These are phyloP conservation scores for Coniochaeta sp. DNA, from an alignment of 2,329 filamentous ascomycete species.

Conservation along the genomic window DNA sequence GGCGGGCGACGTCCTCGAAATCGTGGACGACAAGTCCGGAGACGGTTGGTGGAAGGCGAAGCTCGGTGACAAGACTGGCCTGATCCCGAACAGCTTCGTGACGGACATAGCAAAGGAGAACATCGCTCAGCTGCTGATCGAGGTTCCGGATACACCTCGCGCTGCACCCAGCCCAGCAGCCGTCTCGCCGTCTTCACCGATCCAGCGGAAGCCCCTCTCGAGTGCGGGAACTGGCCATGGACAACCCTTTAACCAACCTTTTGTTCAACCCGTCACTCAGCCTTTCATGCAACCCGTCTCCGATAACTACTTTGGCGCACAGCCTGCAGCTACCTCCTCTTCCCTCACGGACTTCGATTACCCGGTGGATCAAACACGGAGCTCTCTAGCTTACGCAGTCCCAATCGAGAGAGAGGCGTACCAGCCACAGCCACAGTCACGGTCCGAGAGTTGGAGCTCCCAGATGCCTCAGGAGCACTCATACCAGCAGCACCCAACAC, in stretches of 20 bases:
- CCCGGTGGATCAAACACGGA: neutral
- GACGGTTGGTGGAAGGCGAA: neutral
- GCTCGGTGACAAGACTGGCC: neutral
- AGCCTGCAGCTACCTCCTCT: neutral
- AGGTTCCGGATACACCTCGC: neutral
- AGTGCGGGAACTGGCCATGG: neutral
- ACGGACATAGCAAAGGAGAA: neutral
- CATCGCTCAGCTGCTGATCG: neutral
- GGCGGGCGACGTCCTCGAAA: neutral
- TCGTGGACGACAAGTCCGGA: neutral
- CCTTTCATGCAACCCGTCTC: neutral
- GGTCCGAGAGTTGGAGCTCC: neutral
- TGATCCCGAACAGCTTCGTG: neutral
- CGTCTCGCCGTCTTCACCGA: neutral
- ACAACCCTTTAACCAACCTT: no score
- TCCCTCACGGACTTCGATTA: neutral
- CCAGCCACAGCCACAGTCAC: neutral
- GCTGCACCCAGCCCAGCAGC: neutral
- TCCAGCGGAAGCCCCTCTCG: neutral
- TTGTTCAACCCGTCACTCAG: no score
- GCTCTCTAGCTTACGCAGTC: neutral
- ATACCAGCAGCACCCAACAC: no score
- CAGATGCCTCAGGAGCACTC: neutral
- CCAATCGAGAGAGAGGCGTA: neutral
- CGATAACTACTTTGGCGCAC: neutral